phyloP scores from a whole-genome alignment of 495 filamentous ascomycete species.

The Stereocaulon alpinum region DNA sequence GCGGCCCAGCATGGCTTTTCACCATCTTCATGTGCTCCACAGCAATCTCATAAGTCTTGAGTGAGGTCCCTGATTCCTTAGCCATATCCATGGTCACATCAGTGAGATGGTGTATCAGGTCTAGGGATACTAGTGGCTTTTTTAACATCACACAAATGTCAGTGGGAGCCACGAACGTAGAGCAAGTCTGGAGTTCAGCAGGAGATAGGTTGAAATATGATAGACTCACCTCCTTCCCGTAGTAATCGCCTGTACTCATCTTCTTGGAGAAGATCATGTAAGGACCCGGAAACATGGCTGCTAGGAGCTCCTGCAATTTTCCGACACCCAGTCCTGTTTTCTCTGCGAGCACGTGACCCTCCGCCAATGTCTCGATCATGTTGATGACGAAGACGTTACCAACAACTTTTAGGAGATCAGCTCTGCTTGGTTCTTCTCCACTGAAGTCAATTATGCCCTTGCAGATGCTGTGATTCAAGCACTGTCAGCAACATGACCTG shows the following conservation, averaged over 20 bases:
- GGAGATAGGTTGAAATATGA: too few relatives aligned
- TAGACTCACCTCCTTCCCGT: slow-evolving; percentile 38
- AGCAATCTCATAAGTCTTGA: neutral
- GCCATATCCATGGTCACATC: neutral
- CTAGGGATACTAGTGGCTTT: neutral
- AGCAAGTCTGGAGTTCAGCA: neutral
- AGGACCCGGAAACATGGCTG: slow-evolving; percentile 45
- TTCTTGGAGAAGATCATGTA: slow-evolving; percentile 58
- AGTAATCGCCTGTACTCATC: slow-evolving; percentile 67
- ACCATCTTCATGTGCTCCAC: neutral
- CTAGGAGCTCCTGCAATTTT: slow-evolving; percentile 56
- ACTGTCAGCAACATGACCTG: neutral
- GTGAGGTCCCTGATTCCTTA: neutral
- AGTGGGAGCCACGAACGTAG: neutral
- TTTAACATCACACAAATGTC: neutral
- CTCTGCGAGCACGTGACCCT: slow-evolving; percentile 67
- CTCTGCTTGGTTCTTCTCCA: slow-evolving; percentile 45
- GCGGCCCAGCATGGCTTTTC: neutral
- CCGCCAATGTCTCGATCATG: slow-evolving; percentile 70
- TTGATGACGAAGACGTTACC: slow-evolving; percentile 82
- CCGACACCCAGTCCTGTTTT: slow-evolving; percentile 63
- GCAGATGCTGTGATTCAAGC: slow-evolving; percentile 35
- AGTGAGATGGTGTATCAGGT: neutral
- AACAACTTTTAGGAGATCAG: slow-evolving; percentile 62
- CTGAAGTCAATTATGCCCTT: slow-evolving; percentile 58